Evolutionary conservation across 2,329 filamentous ascomycete species (phyloP), one percentile per base, ranked within the genome.

Genomic region (Macrophomina pseudophaseolina): DNA sequence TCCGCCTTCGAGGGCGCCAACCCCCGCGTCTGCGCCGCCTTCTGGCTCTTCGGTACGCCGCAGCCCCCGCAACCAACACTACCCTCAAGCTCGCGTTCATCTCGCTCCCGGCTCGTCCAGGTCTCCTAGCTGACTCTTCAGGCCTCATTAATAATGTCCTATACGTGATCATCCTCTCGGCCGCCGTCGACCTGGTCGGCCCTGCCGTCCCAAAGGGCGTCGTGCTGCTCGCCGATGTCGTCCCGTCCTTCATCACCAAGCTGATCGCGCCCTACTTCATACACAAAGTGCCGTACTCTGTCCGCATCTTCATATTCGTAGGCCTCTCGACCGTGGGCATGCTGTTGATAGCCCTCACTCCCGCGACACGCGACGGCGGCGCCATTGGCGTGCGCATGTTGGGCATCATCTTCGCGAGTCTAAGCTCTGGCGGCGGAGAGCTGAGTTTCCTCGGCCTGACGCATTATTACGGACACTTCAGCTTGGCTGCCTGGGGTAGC

Each of bases 91-190:
- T 46, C 35, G 7, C 32, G 46, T 48, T 38, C 52, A 58, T 52
- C 38, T 54, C 18, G 33, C 64, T 35, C 48, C 51, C n/a, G 12
- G 48, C 51, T 28, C 33, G 18, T n/a, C 38, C 35, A 23, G 16
- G 35, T 35, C 38, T 16, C 38, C 38, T 53, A 54, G 53, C 64
- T 68, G 30, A 66, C 65, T 40, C 30, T 32, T 30, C 74, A 94
- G 92, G 92, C 63, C 82, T 95, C 18, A 95, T 98, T 77, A 98
- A 99, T 80, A 98, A 98, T 81, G 92, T 98, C 72, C 91, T 97
- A 80, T 98, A 97, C 80, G 94, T 98, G 66, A 92, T 98, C 78
- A 95, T 98, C 76, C 90, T 99, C 74, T 96, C 93, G 35, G 92
- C 95, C 42, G 95, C 95, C 3, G 91, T 97, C 73, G 95, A 99